A percentile compares a stretch with the other conserved stretches of the same genome.
These are phyloP conservation scores for Dalbergia cultrata DNA, from an alignment of 306 rosid species.

Conservation along the genomic window DNA sequence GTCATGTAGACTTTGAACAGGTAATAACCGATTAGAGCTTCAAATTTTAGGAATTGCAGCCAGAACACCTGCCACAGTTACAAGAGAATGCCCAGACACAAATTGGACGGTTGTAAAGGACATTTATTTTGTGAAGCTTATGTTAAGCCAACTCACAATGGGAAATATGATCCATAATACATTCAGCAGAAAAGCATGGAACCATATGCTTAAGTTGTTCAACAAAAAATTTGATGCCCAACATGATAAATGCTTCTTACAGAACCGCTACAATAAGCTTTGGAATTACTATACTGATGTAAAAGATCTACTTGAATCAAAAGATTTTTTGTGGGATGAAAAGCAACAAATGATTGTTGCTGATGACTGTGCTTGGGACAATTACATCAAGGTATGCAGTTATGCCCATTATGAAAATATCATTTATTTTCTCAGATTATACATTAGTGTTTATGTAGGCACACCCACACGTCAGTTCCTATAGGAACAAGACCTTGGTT, in stretches of 20 bases:
- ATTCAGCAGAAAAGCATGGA: slow-evolving; percentile 63
- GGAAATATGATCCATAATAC: slow-evolving; percentile 46
- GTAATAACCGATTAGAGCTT: not conserved
- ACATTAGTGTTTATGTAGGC: slow-evolving; percentile 55
- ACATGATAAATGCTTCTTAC: slow-evolving; percentile 55
- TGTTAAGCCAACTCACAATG: slow-evolving; percentile 58
- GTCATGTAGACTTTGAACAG: slow-evolving; percentile 19
- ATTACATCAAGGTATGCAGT: slow-evolving; percentile 55
- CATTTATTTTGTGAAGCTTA: slow-evolving; percentile 61
- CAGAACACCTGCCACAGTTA: slow-evolving; percentile 40
- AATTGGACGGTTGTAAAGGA: slow-evolving; percentile 61
- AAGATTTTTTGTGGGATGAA: slow-evolving; percentile 65
- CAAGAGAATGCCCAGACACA: slow-evolving; percentile 45
- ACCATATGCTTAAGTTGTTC: slow-evolving; percentile 54
- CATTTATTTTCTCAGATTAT: slow-evolving; percentile 28
- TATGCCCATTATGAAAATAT: slow-evolving; percentile 6
- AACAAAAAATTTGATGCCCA: slow-evolving; percentile 56
- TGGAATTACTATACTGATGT: slow-evolving; percentile 54
- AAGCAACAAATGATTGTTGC: slow-evolving; percentile 60
- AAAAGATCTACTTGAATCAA: slow-evolving; percentile 51
- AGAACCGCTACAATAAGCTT: slow-evolving; percentile 53
- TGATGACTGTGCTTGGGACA: slow-evolving; percentile 57
- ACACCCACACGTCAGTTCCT: slow-evolving; percentile 55
- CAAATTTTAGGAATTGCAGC: slow-evolving; percentile 48
- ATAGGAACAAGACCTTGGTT: slow-evolving; percentile 59